Conservation (phyloP, 2,329 filamentous ascomycete genomes). For the Mycosphaerelloides madeirae region DNA sequence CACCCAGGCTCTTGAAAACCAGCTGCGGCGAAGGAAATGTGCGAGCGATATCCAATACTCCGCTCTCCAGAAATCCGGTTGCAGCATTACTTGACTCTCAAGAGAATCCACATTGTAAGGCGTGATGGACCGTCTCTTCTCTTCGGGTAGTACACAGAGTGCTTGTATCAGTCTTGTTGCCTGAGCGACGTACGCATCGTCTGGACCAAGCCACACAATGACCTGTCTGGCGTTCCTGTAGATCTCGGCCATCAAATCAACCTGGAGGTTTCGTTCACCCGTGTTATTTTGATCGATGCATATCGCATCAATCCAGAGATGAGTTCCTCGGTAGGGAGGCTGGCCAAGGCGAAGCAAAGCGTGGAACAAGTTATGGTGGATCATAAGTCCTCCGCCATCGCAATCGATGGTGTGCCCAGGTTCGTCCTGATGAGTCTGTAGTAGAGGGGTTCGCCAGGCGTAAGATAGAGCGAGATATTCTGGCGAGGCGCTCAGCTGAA, state of each 20-base stretch:
- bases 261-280: slow-evolving; percentile 7
- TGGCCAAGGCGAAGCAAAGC: neutral
- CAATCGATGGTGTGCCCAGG: too few species aligned
- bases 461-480: neutral
- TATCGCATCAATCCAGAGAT: slow-evolving; percentile 12
- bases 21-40: slow-evolving; percentile 1
- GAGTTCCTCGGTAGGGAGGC: neutral
- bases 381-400: neutral
- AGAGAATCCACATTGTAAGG: too few species aligned
- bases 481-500: neutral
- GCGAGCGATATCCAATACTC: neutral
- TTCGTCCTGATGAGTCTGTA: too few species aligned
- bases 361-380: slow-evolving; percentile 1
- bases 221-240: slow-evolving; percentile 7
- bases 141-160: neutral
- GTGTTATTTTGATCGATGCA: slow-evolving; percentile 14
- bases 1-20: slow-evolving; percentile 1
- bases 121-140: too few species aligned
- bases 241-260: slow-evolving; percentile 10
- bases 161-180: neutral
- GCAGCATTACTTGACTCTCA: too few species aligned
- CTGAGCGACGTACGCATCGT: neutral
- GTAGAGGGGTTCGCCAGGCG: neutral
- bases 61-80: too few species aligned
- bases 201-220: slow-evolving; percentile 4